Base-by-base conservation (phyloP, 768 basidiomycete species). In the Auriscalpium orientale region DNA sequence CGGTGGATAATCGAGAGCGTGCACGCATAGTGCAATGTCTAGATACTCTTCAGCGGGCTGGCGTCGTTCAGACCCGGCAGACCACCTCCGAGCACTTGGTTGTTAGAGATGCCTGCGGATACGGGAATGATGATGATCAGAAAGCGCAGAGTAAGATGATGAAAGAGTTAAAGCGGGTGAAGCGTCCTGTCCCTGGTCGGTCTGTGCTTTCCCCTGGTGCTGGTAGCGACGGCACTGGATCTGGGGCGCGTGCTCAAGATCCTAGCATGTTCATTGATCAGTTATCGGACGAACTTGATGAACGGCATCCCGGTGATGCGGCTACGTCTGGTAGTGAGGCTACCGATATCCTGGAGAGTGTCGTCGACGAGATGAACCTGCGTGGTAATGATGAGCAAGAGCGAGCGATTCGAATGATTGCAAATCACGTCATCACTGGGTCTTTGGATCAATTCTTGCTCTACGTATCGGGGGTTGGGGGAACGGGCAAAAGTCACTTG, bases 401-500 rank as follows among this genome's bases (percentile, higher is more conserved):
- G 40, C 12, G 40, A 2, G 40, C 40, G 13, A 18, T 43, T 18
- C 40, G 40, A 13, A 43, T 43, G 13, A 18, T 43, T 43, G n/a
- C 40, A 7, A 43, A 13, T 2, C 40, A 12, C n/a, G 3, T 43
- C 7, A 28, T 28, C 22, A 2, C 22, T 5, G 22, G 22, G 2
- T 28, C 22, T 5, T 5, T 28, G 2, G 22, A 28, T 2, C 67
- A 68, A 38, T 34, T 70, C 9, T 37, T 62, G 6, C 65, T 70
- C 65, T 63, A 68, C n/a, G 57, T 72, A 1, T 59, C 65, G 1
- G 69, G 67, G 0, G 62, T 66, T 1, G 69, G 68, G 0, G 69
- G 69, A 9, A 70, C 70, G 0, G 67, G 69, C 0, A 71, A 70
- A 54, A 67, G 64, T 0, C 65, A 69, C 53, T 57, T 70, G 3